These are phyloP conservation scores for Halteria grandinella DNA, from an alignment of 73 alveolate genomes.

Conservation along the genomic window DNA sequence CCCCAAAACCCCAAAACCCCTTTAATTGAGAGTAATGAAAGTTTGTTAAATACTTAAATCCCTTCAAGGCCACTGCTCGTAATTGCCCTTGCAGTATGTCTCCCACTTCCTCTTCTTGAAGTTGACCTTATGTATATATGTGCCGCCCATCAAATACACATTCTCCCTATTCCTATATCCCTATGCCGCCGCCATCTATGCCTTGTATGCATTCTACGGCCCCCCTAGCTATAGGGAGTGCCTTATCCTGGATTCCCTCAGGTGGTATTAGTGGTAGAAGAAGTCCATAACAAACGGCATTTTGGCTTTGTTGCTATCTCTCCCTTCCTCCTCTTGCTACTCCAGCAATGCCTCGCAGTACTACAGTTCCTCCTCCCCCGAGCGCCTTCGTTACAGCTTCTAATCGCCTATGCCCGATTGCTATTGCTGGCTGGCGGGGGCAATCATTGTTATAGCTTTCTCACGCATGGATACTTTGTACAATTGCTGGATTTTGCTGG, in stretches of 20 bases:
- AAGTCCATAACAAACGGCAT: conserved; percentile 16
- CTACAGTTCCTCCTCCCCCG: neutral
- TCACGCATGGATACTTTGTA: conserved; percentile 1
- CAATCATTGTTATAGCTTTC: neutral
- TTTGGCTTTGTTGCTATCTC: no score
- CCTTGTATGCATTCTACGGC: no score
- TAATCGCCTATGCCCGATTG: neutral
- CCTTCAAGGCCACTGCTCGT: no score
- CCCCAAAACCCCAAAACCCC: no score
- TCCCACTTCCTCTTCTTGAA: conserved; percentile 10
- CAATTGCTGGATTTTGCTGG: neutral
- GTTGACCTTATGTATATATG: conserved; percentile 16
- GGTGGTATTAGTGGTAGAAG: conserved; percentile 21
- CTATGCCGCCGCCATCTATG: no score
- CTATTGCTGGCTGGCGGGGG: neutral
- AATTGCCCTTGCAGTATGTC: neutral
- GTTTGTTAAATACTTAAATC: no score
- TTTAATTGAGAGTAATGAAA: no score
- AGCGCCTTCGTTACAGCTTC: neutral
- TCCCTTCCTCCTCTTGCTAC: no score
- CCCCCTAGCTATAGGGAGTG: no score
- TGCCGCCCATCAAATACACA: conserved; percentile 20
- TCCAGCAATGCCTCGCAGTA: no score
- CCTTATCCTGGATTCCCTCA: no score
- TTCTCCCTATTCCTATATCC: neutral